Evolutionary conservation across 75 land plant species (phyloP), one percentile per base, ranked within the genome.

Genomic region (Gnetum montanum): DNA sequence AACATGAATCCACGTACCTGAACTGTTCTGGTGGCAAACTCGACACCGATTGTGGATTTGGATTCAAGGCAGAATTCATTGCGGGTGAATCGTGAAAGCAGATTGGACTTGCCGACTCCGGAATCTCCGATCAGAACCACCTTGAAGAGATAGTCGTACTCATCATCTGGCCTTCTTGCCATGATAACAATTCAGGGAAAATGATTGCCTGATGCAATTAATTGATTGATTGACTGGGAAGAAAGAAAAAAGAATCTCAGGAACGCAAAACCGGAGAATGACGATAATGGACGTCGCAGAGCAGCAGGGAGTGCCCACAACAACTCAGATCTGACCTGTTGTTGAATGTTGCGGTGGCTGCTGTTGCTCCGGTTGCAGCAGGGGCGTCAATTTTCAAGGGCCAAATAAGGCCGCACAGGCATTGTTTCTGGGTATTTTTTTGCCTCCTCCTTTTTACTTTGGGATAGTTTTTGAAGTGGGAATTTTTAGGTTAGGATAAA

Each of bases 21-120:
- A 12, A 57, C 46, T 2, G 63, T 76, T 43, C 77, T 71, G 20
- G 79, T 76, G 55, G 76, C 79, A 33, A 76, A 76, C 66, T 76
- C 79, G 44, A 76, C 79, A 5, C 79, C 79, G 43, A 76, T 76
- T 47, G 79, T 76, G 23, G 78, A 49, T 46, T 73, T 74, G 8
- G 79, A 76, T 31, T 74, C 77, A 20, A 67, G 45, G 62, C 53
- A 49, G 61, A 76, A 76, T 49, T 75, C 78, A 28, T 65, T 67
- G 20, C 70, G 38, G 4, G 62, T 51, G 41, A 67, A 72, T 31
- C 76, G 53, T 15, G 78, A 66, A 40, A 75, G 54, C 51, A 75
- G 64, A 38, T 75, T 75, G 15, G 78, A 58, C 65, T 75, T 75
- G 38, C 78, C 78, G 12, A 72, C 78, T 16, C 78, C 77, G 3